These are phyloP conservation scores for Trametes coccinea DNA, from an alignment of 768 basidiomycete species.

Conservation along the genomic window DNA sequence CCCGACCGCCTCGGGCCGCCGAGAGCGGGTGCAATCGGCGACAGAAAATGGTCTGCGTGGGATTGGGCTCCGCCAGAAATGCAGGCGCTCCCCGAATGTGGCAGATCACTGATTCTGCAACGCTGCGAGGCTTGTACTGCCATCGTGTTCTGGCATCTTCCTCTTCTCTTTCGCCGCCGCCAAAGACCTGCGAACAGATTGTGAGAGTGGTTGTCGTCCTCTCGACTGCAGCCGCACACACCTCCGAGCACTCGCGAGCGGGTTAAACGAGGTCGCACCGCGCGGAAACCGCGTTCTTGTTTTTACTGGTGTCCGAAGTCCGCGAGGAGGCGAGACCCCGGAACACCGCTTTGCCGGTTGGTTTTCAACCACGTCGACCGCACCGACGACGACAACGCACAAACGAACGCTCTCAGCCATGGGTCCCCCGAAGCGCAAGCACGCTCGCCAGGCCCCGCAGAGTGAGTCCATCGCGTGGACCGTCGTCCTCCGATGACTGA, in stretches of 20 bases:
- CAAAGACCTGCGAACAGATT: background rate
- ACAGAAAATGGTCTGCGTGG: background rate
- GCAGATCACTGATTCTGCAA: conserved; percentile 20
- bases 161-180: background rate
- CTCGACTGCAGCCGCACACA: background rate
- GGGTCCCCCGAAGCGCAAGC: conserved; percentile 44
- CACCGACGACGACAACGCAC: conserved; percentile 19
- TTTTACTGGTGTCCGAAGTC: conserved; percentile 30
- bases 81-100: background rate
- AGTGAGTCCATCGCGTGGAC: conserved; percentile 36
- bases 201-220: background rate
- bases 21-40: background rate
- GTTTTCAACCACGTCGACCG: conserved; percentile 25
- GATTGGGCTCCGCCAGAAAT: background rate
- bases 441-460: conserved; percentile 38
- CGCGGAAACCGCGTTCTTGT: conserved; percentile 7
- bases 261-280: background rate
- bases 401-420: conserved; percentile 33
- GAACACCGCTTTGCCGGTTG: conserved; percentile 36
- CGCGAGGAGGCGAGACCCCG: conserved; percentile 28
- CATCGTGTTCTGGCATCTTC: conserved; percentile 5
- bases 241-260: background rate
- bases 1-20: no score
- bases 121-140: conserved; percentile 1
- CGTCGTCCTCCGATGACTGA: conserved; percentile 25